These are phyloP conservation scores for Castanea crenata DNA, from an alignment of 306 rosid species.

Conservation along the genomic window DNA sequence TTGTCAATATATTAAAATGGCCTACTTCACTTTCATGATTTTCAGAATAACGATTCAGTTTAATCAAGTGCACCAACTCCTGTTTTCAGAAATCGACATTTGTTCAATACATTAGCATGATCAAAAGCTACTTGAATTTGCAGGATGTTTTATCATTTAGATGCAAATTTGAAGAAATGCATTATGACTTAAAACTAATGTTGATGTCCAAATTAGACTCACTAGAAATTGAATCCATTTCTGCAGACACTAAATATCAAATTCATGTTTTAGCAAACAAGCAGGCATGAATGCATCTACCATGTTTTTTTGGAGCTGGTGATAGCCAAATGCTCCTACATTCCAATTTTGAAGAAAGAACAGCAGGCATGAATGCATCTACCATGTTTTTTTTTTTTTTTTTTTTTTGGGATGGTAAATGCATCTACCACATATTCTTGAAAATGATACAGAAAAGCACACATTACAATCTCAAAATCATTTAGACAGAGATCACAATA, in stretches of 20 bases:
- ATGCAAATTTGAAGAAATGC: constrained; percentile 25
- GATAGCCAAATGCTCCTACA: not conserved
- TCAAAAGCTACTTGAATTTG: constrained; percentile 19
- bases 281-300: too few species aligned
- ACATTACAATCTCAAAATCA: not conserved
- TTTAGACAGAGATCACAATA: not conserved
- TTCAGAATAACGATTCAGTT: constrained; percentile 37
- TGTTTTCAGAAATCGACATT: constrained; percentile 39
- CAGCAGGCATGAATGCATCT: not conserved
- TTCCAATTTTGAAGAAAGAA: not conserved
- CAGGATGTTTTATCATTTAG: constrained; percentile 7
- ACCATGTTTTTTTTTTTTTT: too few species aligned
- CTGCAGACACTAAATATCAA: not conserved
- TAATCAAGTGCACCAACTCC: constrained; percentile 55
- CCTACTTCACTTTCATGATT: constrained; percentile 35
- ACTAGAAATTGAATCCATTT: constrained; percentile 2
- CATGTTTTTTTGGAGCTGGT: not conserved
- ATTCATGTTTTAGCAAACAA: not conserved
- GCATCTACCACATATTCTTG: not conserved
- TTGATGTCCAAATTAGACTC: constrained; percentile 1
- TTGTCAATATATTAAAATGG: constrained; percentile 61
- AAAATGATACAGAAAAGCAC: not conserved
- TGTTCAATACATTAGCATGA: constrained; percentile 16
- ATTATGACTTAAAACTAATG: constrained; percentile 5
- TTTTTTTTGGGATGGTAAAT: too few species aligned